These are phyloP conservation scores for Spathaspora hagerdaliae DNA, from an alignment of 805 yeast species.

Conservation along the genomic window DNA sequence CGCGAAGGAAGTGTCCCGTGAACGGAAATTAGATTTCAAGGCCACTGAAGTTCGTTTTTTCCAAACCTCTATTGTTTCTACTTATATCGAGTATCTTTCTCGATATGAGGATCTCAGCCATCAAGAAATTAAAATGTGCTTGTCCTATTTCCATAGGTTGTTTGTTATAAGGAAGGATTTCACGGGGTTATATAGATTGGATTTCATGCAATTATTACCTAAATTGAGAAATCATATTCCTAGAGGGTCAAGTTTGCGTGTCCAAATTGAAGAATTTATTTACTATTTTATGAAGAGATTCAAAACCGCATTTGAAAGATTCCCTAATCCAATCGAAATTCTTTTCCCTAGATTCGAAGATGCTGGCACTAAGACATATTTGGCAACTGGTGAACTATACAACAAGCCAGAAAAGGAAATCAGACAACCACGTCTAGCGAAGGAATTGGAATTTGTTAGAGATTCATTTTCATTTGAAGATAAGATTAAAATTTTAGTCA, in stretches of 20 bases:
- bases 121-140: conserved; percentile 55
- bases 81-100: conserved; percentile 60
- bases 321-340: conserved; percentile 62
- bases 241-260: conserved; percentile 41
- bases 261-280: conserved; percentile 62
- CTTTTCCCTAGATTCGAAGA: conserved; percentile 58
- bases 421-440: conserved; percentile 21
- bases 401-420: conserved; percentile 15
- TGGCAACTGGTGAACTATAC: conserved; percentile 56
- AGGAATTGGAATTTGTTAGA: conserved; percentile 30
- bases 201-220: conserved; percentile 62
- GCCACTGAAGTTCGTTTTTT: conserved; percentile 44
- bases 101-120: conserved; percentile 60
- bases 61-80: conserved; percentile 57
- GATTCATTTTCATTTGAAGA: conserved; percentile 36
- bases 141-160: conserved; percentile 68
- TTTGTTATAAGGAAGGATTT: conserved; percentile 57
- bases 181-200: conserved; percentile 61
- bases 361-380: conserved; percentile 44
- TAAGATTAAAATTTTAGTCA: conserved; percentile 47
- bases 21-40: conserved; percentile 44
- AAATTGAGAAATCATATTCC: conserved; percentile 47
- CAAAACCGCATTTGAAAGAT: conserved; percentile 42
- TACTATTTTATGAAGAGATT: conserved; percentile 59
- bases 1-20: conserved; percentile 35